These are phyloP conservation scores for Candida stauntonica DNA, from an alignment of 805 yeast species.

Conservation along the genomic window DNA sequence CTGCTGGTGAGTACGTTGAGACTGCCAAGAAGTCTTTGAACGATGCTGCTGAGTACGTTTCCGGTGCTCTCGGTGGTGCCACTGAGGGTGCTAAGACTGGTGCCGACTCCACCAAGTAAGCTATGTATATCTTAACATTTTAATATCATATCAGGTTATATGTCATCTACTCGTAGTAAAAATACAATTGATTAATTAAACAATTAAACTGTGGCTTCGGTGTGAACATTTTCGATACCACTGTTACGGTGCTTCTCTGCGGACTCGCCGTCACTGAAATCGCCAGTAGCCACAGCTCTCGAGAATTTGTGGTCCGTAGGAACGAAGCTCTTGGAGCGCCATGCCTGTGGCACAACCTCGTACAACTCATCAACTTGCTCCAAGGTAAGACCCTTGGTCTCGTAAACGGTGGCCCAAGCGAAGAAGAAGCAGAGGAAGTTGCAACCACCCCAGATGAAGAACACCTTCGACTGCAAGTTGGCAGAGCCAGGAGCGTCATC, in stretches of 20 bases:
- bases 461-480: constrained; percentile 58
- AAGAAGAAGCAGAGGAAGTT: constrained; percentile 51
- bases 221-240: constrained; percentile 4
- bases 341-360: constrained; percentile 31
- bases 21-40: constrained; percentile 49
- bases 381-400: constrained; percentile 63
- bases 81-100: constrained; percentile 42
- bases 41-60: constrained; percentile 42
- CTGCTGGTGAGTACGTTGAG: constrained; percentile 55
- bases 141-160: too few relatives aligned
- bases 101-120: constrained; percentile 9
- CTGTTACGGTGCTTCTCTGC: constrained; percentile 2
- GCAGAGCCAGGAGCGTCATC: constrained; percentile 59
- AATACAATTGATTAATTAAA: too few relatives aligned
- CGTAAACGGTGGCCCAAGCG: constrained; percentile 53
- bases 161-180: too few relatives aligned
- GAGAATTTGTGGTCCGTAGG: constrained; percentile 33
- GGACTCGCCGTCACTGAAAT: constrained; percentile 1
- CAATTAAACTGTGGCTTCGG: constrained; percentile 6
- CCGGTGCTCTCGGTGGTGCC: constrained; percentile 52
- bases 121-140: constrained; percentile 1
- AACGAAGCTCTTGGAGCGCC: constrained; percentile 30
- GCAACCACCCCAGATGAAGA: constrained; percentile 76
- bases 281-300: constrained; percentile 10
- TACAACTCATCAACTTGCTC: constrained; percentile 67